phyloP scores from a whole-genome alignment of 176 grass and related monocot genomes.

The Eragrostis curvula region DNA sequence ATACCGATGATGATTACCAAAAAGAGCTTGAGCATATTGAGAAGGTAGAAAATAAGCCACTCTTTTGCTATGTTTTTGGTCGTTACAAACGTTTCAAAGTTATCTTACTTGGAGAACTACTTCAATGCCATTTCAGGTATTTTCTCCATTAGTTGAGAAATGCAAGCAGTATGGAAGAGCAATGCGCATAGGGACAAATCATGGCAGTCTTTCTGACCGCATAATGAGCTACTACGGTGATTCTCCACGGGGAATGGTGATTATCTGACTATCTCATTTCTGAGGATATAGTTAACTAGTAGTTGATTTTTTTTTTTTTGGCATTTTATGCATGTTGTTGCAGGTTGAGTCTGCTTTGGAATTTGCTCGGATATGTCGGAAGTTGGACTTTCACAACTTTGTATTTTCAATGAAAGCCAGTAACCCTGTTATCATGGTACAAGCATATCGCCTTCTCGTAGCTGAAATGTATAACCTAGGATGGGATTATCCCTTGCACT shows the following conservation, averaged over 20 bases:
- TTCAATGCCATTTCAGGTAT: constrained; percentile 62
- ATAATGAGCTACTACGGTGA: constrained; percentile 99
- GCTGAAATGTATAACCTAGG: constrained; percentile 97
- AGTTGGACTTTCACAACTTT: constrained; percentile 94
- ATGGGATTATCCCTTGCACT: constrained; percentile 98
- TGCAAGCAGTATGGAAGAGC: constrained; percentile 98
- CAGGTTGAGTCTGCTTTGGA: constrained; percentile 99
- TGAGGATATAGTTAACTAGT: constrained; percentile 13
- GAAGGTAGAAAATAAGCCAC: constrained; percentile 53
- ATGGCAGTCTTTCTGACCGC: constrained; percentile 97
- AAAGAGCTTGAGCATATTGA: constrained; percentile 98
- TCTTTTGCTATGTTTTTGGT: not conserved
- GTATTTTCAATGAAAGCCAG: constrained; percentile 99
- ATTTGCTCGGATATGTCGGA: constrained; percentile 96
- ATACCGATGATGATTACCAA: constrained; percentile 88
- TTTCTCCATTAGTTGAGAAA: constrained; percentile 97
- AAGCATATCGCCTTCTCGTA: constrained; percentile 94
- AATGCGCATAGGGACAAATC: constrained; percentile 95
- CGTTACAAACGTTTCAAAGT: not conserved
- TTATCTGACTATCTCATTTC: constrained; percentile 48
- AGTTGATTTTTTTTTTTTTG: not conserved
- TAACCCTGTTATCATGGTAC: constrained; percentile 98
- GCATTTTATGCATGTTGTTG: constrained; percentile 43
- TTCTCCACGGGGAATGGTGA: constrained; percentile 99
- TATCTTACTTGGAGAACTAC: constrained; percentile 32